Conservation (phyloP, 148 eudicot genomes). For the Silene uniflora region DNA sequence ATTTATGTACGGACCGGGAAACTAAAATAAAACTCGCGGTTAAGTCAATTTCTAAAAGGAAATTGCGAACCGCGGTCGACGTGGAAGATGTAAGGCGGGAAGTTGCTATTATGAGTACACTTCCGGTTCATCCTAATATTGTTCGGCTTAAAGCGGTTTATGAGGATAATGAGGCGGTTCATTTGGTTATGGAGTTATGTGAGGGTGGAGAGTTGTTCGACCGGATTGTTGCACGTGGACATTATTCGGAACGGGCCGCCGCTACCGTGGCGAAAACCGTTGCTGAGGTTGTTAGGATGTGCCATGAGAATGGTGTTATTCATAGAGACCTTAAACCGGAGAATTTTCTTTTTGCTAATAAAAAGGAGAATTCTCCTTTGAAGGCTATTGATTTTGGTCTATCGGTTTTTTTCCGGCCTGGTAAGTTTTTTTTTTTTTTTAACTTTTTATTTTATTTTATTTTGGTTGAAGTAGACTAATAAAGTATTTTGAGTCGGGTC, state of each 20-base stretch:
- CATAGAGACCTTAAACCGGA: slow-evolving; percentile 88
- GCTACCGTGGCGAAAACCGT: slow-evolving; percentile 66
- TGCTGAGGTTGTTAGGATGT: slow-evolving; percentile 77
- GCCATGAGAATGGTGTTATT: slow-evolving; percentile 78
- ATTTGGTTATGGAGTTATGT: slow-evolving; percentile 85
- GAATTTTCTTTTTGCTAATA: slow-evolving; percentile 84
- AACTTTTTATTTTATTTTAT: not conserved
- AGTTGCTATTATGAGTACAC: slow-evolving; percentile 74
- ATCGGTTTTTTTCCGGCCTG: slow-evolving; percentile 83
- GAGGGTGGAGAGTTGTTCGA: slow-evolving; percentile 88
- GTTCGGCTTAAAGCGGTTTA: slow-evolving; percentile 66
- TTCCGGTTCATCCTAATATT: slow-evolving; percentile 69
- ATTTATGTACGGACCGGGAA: slow-evolving; percentile 71
- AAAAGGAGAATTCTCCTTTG: slow-evolving; percentile 67
- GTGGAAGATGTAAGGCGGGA: slow-evolving; percentile 80
- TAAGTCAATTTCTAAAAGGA: slow-evolving; percentile 71
- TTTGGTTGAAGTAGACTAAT: not conserved
- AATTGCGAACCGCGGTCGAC: slow-evolving; percentile 71
- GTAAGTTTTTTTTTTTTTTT: slow-evolving; percentile 23
- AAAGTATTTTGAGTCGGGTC: slow-evolving; percentile 1
- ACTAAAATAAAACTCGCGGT: slow-evolving; percentile 52
- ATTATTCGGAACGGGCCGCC: slow-evolving; percentile 81
- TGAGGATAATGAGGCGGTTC: slow-evolving; percentile 83
- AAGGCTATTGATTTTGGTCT: slow-evolving; percentile 90
- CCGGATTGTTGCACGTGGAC: slow-evolving; percentile 83